phyloP scores from a whole-genome alignment of 805 yeast species.

The Candida morakotiae region DNA sequence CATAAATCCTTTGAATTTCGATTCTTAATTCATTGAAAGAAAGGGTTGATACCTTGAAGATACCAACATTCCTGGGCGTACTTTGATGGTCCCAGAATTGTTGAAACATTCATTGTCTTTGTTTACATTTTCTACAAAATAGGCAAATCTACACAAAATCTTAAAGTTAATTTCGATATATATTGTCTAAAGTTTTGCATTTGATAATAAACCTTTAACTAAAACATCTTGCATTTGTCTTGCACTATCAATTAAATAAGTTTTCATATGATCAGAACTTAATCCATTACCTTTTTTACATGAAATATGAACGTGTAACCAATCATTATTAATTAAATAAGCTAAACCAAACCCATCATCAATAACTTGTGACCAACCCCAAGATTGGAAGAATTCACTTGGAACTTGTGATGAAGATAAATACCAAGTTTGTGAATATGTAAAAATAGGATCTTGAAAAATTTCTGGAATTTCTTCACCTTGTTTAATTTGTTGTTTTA shows the following conservation, averaged over 20 bases:
- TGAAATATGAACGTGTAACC: constrained; percentile 82
- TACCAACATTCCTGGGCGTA: too few relatives aligned
- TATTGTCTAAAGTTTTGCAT: constrained; percentile 39
- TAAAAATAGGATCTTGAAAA: constrained; percentile 70
- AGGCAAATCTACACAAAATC: too few relatives aligned
- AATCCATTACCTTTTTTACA: constrained; percentile 61
- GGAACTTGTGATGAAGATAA: constrained; percentile 87
- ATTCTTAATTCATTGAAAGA: too few relatives aligned
- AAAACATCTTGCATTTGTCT: constrained; percentile 74
- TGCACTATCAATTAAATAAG: constrained; percentile 72
- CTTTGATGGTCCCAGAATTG: too few relatives aligned
- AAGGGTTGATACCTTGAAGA: too few relatives aligned
- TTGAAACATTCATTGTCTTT: too few relatives aligned
- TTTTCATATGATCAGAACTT: constrained; percentile 54
- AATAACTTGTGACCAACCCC: constrained; percentile 94
- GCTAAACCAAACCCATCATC: constrained; percentile 94
- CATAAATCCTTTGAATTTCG: too few relatives aligned
- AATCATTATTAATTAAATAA: constrained; percentile 83
- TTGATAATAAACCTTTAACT: constrained; percentile 27
- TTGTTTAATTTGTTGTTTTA: constrained; percentile 62
- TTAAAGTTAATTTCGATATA: too few relatives aligned
- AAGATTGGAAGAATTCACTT: constrained; percentile 75
- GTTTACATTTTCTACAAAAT: too few relatives aligned
- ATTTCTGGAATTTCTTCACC: constrained; percentile 63
- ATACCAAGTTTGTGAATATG: constrained; percentile 80